Evolutionary conservation across 116 monocot genomes (phyloP).

Genomic region (Thalassia testudinum): DNA sequence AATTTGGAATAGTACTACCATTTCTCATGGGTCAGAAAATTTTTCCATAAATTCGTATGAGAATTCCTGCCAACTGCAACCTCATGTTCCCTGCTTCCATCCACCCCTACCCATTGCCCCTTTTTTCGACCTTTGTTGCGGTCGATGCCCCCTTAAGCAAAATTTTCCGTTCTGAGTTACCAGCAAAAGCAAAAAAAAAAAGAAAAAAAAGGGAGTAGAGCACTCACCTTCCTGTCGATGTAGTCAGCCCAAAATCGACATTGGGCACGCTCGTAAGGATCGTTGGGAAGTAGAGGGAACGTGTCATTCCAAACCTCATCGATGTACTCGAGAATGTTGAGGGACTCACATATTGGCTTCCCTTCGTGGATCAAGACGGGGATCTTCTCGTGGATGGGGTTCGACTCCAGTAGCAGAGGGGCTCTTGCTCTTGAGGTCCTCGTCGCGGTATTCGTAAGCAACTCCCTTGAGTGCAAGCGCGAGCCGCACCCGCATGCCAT

Average conservation of each 20-base stretch:
- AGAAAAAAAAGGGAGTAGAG: no score
- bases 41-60: no score
- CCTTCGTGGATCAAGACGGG: constrained; percentile 29
- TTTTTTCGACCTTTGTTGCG: no score
- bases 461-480: constrained; percentile 44
- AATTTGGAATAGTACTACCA: no score
- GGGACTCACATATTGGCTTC: constrained; percentile 9
- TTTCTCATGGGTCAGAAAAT: no score
- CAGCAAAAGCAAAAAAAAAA: no score
- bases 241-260: constrained; percentile 23
- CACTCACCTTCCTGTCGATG: constrained; percentile 30
- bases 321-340: constrained; percentile 17
- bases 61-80: no score
- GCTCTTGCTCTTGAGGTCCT: constrained; percentile 32
- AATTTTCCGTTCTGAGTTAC: no score
- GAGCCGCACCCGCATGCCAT: constrained; percentile 15
- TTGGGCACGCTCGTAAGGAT: constrained; percentile 18
- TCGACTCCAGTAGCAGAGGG: constrained; percentile 17
- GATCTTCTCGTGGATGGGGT: constrained; percentile 38
- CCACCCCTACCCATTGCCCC: no score
- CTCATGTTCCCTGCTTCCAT: no score
- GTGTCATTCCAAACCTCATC: constrained; percentile 7
- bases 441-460: constrained; percentile 27
- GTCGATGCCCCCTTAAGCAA: no score
- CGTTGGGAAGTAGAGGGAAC: constrained; percentile 8